Conservation (phyloP, 345 rosid species). For the Cochlearia excelsa region DNA sequence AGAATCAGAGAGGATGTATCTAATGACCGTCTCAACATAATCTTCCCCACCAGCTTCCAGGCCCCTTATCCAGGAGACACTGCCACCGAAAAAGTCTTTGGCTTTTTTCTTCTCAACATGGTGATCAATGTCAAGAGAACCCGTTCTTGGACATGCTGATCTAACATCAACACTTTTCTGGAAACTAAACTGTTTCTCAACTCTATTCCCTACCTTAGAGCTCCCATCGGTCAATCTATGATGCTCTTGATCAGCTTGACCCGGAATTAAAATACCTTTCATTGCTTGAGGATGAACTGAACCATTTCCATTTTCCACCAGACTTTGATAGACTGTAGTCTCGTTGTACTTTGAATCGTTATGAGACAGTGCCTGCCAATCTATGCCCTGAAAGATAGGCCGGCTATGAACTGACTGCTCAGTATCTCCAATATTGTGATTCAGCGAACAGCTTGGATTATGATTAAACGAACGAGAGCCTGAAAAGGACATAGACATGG, state of each 20-base stretch:
- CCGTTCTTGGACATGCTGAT: slow-evolving; percentile 61
- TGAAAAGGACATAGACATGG: slow-evolving; percentile 87
- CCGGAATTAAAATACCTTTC: slow-evolving; percentile 48
- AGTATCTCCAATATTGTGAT: slow-evolving; percentile 78
- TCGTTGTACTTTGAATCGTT: slow-evolving; percentile 71
- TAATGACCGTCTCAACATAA: slow-evolving; percentile 60
- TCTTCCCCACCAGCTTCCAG: slow-evolving; percentile 60
- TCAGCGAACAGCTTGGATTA: slow-evolving; percentile 96
- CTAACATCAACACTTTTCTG: slow-evolving; percentile 58
- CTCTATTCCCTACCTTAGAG: slow-evolving; percentile 51
- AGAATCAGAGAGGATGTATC: slow-evolving; percentile 72
- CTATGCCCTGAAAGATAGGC: slow-evolving; percentile 80
- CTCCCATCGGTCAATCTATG: slow-evolving; percentile 47
- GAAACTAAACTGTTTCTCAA: slow-evolving; percentile 68
- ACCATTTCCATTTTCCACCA: slow-evolving; percentile 68
- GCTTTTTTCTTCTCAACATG: slow-evolving; percentile 61
- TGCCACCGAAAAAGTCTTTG: slow-evolving; percentile 55
- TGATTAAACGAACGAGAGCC: slow-evolving; percentile 93
- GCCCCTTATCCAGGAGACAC: slow-evolving; percentile 59
- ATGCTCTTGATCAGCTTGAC: slow-evolving; percentile 43
- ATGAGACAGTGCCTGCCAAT: slow-evolving; percentile 71
- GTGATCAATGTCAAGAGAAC: slow-evolving; percentile 66
- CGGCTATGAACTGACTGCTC: slow-evolving; percentile 98
- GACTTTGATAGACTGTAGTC: slow-evolving; percentile 53
- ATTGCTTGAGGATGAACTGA: slow-evolving; percentile 51